Percentiles rank a stretch among this genome's conserved stretches.
Evolutionary conservation across 2,329 filamentous ascomycete species (phyloP).

Genomic region (Fusarium sp.): DNA sequence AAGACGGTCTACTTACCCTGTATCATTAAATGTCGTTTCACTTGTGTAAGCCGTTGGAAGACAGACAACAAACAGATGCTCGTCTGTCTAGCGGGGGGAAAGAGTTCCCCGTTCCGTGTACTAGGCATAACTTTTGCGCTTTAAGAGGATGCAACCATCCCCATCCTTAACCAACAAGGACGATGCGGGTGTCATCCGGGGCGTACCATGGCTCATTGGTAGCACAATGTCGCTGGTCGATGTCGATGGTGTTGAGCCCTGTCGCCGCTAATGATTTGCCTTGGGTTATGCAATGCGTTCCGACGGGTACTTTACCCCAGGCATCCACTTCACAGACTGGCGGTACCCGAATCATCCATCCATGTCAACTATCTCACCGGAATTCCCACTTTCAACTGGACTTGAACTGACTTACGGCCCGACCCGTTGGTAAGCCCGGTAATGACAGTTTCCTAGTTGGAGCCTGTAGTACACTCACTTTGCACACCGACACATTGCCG

Average conservation of each 20-base stretch:
- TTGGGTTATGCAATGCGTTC: background rate
- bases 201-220: conserved; percentile 7
- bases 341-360: conserved; percentile 9
- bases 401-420: conserved; percentile 37
- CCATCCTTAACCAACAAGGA: conserved; percentile 14
- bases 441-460: conserved; percentile 10
- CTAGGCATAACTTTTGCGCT: conserved; percentile 24
- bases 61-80: conserved; percentile 15
- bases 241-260: conserved; percentile 6
- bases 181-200: conserved; percentile 17
- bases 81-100: background rate
- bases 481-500: conserved; percentile 36
- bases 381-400: conserved; percentile 25
- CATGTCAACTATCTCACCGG: conserved; percentile 18
- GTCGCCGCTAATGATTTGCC: background rate
- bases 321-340: background rate
- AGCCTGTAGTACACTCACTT: background rate
- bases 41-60: background rate
- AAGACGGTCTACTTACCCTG: conserved; percentile 13
- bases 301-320: conserved; percentile 20
- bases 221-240: conserved; percentile 23
- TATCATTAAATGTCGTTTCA: background rate
- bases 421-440: conserved; percentile 40
- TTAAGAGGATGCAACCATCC: conserved; percentile 15
- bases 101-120: conserved; percentile 12